Base-by-base conservation (phyloP, 1,284 basidiomycete genomes). In the Mycosarcoma maydis region DNA sequence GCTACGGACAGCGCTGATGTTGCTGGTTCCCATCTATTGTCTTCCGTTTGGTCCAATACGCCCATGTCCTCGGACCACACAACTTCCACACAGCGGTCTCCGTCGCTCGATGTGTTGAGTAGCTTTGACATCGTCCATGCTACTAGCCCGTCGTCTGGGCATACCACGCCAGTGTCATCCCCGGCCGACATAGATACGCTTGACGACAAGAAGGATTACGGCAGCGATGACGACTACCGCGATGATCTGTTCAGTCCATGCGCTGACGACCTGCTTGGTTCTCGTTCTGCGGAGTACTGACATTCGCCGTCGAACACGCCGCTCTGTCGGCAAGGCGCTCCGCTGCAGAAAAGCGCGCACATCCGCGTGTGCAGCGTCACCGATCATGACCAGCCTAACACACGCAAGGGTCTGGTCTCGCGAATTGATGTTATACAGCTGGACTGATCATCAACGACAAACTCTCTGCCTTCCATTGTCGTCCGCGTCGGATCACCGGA, bases 161-260 rank as follows among this genome's bases (percentile, higher is more conserved):
- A 60, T 27, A 64, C 59, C 13, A 64, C 66, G 19, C 60, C 66
- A 14, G 40, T 58, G n/a, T 70, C 66, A 11, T 70, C 66, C 22
- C 60, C 66, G 1, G 48, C 50, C 10, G 60, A 54, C 33, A 33
- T 51, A 39, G 48, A 38, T 10, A 22, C 44, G 19, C 23, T 45
- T 27, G 36, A 23, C 40, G 46, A 47, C 20, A 20, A 5, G 9
- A 42, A 43, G 39, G 45, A 8, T 23, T 29, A 52, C 13, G 17
- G 23, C 42, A 46, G 33, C 26, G 46, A 19, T 14, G 40, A 48
- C 13, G 60, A 65, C 20, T 38, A 41, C 4, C 45, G 40, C 22
- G 45, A 49, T 22, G 58, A 58, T 8, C 33, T 62, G 14, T 69
- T 59, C 44, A 69, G 66, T 38, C 66, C 66, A 4, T 69, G 55